These are phyloP conservation scores for Trypethelium eluteriae DNA, from an alignment of 495 filamentous ascomycete genomes.

Conservation along the genomic window DNA sequence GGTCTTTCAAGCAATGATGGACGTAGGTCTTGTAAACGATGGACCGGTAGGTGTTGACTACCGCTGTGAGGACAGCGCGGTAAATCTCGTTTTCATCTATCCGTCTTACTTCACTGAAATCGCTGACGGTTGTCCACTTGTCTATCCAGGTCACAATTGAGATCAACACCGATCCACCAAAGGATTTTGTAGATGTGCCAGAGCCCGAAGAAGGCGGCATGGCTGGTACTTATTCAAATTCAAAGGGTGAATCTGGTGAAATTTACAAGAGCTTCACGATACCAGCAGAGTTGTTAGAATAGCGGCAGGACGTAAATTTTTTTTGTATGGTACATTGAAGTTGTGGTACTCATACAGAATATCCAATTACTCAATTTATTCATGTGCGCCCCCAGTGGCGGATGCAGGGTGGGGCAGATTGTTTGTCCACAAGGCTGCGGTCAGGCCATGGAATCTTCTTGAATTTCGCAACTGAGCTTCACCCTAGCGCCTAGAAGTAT, in stretches of 20 bases:
- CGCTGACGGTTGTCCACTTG: conserved; percentile 20
- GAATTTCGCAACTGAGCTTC: background rate
- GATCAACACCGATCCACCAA: conserved; percentile 53
- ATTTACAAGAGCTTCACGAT: conserved; percentile 25
- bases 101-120: conserved; percentile 23
- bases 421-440: conserved; percentile 5
- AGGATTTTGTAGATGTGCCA: conserved; percentile 25
- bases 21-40: conserved; percentile 87
- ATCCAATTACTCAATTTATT: background rate
- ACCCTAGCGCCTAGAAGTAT: background rate
- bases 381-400: background rate
- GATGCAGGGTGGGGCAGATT: background rate
- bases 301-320: background rate
- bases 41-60: conserved; percentile 78
- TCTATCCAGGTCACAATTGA: conserved; percentile 55
- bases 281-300: conserved; percentile 25
- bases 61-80: conserved; percentile 57
- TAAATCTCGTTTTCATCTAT: conserved; percentile 29
- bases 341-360: too few relatives aligned
- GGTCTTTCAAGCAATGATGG: conserved; percentile 98
- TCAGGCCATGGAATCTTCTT: conserved; percentile 11
- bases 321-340: background rate
- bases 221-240: conserved; percentile 14
- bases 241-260: conserved; percentile 13
- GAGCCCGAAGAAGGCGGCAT: conserved; percentile 22